Conservation (phyloP, 345 rosid genomes). For the Camelina laxa region DNA sequence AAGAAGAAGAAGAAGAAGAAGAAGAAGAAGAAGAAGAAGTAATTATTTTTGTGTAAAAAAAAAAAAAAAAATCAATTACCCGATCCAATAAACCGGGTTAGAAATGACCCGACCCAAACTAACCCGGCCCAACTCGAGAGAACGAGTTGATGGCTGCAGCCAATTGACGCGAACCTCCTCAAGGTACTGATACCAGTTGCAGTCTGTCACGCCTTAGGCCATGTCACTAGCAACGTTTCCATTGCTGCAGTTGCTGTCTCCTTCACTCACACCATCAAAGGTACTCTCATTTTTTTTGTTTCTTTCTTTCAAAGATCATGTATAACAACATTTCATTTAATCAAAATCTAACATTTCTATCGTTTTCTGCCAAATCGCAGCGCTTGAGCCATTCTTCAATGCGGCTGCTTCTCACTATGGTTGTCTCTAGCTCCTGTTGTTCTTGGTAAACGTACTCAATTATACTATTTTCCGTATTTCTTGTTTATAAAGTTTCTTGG, state of each 20-base stretch:
- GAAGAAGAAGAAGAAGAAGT: constrained; percentile 8
- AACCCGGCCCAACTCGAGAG: not conserved
- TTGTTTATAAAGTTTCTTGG: constrained; percentile 7
- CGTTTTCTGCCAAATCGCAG: constrained; percentile 49
- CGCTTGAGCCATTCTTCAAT: constrained; percentile 98
- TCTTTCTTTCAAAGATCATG: not conserved
- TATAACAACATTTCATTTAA: not conserved
- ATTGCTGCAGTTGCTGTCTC: constrained; percentile 99
- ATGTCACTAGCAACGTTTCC: constrained; percentile 90
- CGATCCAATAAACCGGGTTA: not conserved
- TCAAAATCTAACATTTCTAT: constrained; percentile 1
- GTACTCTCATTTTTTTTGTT: constrained; percentile 27
- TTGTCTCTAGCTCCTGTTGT: constrained; percentile 91
- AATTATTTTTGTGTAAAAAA: too few species aligned
- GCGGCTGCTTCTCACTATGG: constrained; percentile 98
- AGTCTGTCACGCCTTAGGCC: constrained; percentile 91
- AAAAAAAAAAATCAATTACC: not conserved
- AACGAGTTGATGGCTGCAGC: constrained; percentile 61
- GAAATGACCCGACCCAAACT: not conserved
- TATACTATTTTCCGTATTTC: not conserved
- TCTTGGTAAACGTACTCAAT: constrained; percentile 55
- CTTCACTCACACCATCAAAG: constrained; percentile 95
- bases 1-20: constrained; percentile 1
- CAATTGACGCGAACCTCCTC: constrained; percentile 76
- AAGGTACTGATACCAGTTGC: constrained; percentile 91